Conservation (phyloP, 352 stramenopile species). For the Phytophthora podocarpi region DNA sequence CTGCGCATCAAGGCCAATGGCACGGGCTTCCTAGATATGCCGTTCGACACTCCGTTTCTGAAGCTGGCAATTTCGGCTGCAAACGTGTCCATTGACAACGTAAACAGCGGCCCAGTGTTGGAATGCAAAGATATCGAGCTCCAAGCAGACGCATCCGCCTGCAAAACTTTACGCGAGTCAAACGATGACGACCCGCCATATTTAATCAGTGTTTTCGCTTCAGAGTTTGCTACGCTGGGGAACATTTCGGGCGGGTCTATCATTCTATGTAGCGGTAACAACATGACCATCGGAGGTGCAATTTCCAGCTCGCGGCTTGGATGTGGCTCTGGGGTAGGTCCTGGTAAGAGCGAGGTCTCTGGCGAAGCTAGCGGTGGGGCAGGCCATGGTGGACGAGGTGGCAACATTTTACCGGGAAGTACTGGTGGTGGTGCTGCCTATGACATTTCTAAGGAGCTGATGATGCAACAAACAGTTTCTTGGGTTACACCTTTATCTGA, state of each 20-base stretch:
- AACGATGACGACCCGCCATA: slow-evolving; percentile 35
- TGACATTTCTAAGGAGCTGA: slow-evolving; percentile 36
- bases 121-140: slow-evolving; percentile 47
- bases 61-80: slow-evolving; percentile 45
- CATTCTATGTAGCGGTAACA: slow-evolving; percentile 54
- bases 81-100: slow-evolving; percentile 51
- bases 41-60: slow-evolving; percentile 64
- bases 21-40: slow-evolving; percentile 46
- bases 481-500: slow-evolving; percentile 17
- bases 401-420: slow-evolving; percentile 62
- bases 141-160: slow-evolving; percentile 48
- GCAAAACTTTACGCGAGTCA: slow-evolving; percentile 30
- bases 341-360: slow-evolving; percentile 55
- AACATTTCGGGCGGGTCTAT: slow-evolving; percentile 66
- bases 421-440: slow-evolving; percentile 50
- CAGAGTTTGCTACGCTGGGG: slow-evolving; percentile 35
- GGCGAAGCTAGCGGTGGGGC: slow-evolving; percentile 64
- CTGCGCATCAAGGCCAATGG: slow-evolving; percentile 42
- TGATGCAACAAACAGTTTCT: slow-evolving; percentile 15
- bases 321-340: slow-evolving; percentile 54
- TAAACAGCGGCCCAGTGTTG: slow-evolving; percentile 52
- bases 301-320: slow-evolving; percentile 52
- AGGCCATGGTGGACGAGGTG: slow-evolving; percentile 68
- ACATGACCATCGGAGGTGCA: slow-evolving; percentile 42
- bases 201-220: slow-evolving; percentile 53